Conservation (phyloP, 495 filamentous ascomycete genomes). For the Penicillium canescens region DNA sequence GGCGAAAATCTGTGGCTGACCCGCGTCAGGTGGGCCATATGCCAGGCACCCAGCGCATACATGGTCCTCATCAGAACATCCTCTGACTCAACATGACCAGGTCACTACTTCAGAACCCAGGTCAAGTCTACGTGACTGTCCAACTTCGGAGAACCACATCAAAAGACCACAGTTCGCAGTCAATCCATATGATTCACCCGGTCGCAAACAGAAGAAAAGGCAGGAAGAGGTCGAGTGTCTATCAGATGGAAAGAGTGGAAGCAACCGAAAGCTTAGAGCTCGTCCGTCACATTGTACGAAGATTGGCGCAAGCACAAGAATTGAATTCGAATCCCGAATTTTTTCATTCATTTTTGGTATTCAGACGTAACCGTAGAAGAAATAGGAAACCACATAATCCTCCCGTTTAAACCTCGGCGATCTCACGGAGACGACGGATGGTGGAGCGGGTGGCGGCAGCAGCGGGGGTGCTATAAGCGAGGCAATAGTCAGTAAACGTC, state of each 20-base stretch:
- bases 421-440: constrained; percentile 95
- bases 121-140: constrained; percentile 4
- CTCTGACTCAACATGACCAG: not conserved
- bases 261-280: not conserved
- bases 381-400: constrained; percentile 45
- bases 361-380: constrained; percentile 42
- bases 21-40: not conserved
- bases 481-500: constrained; percentile 20
- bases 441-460: constrained; percentile 96
- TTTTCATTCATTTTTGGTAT: constrained; percentile 48
- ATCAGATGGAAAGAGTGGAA: not conserved
- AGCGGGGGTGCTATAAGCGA: constrained; percentile 75
- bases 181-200: not conserved
- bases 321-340: constrained; percentile 35
- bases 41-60: not conserved
- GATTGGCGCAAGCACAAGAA: constrained; percentile 20
- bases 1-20: not conserved
- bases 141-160: not conserved
- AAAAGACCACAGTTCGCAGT: not conserved
- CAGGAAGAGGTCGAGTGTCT: not conserved
- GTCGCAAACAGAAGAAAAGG: not conserved
- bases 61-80: not conserved
- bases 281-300: constrained; percentile 3
- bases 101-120: not conserved
- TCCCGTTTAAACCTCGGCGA: constrained; percentile 84